phyloP scores from a whole-genome alignment of 306 rosid genomes.

The Malus asiatica region DNA sequence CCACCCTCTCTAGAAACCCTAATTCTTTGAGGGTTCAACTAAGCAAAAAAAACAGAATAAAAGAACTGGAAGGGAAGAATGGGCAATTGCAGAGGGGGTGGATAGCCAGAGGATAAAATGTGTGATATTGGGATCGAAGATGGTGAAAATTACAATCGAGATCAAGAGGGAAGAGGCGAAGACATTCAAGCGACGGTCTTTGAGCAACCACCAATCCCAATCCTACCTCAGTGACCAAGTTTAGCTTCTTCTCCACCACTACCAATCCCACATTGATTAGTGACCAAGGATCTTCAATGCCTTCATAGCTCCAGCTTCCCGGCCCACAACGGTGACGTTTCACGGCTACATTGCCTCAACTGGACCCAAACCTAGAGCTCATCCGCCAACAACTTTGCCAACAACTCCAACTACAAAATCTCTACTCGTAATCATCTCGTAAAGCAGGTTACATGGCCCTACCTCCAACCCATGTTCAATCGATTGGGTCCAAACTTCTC shows the following conservation, averaged over 20 bases:
- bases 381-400: constrained; percentile 13
- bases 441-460: constrained; percentile 91
- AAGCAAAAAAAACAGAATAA: too few relatives aligned
- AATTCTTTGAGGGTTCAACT: too few relatives aligned
- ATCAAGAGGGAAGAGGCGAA: too few relatives aligned
- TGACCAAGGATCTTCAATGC: constrained; percentile 15
- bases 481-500: constrained; percentile 24
- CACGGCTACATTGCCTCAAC: background rate
- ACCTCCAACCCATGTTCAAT: constrained; percentile 71
- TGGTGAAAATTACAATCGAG: too few relatives aligned
- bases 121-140: too few relatives aligned
- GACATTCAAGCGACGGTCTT: too few relatives aligned
- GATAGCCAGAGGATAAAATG: too few relatives aligned
- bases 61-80: too few relatives aligned
- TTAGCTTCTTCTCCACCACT: constrained; percentile 2
- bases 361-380: background rate
- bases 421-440: constrained; percentile 59
- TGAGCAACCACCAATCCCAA: too few relatives aligned
- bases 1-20: too few relatives aligned
- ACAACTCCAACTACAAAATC: constrained; percentile 39
- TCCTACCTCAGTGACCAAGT: background rate
- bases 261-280: background rate
- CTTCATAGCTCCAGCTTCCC: constrained; percentile 30
- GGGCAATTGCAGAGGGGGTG: too few relatives aligned
- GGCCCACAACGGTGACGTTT: background rate